Evolutionary conservation across 2,329 filamentous ascomycete genomes (phyloP).

Genomic region (Penicillium sp.): DNA sequence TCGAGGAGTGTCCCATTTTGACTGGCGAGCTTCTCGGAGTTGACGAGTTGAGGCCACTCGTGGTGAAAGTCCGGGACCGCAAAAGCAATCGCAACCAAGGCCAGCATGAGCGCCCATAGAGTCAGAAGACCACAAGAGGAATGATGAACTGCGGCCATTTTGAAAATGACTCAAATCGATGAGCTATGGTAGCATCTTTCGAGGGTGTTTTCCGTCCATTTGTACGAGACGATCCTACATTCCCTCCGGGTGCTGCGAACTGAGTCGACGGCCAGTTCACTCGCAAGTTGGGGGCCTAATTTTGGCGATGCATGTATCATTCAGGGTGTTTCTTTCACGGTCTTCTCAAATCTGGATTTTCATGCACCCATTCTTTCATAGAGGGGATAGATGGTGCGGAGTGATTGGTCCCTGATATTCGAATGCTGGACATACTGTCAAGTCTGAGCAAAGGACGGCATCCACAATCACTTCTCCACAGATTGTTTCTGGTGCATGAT

Average conservation of each 20-base stretch:
- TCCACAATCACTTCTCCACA: not conserved
- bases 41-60: not conserved
- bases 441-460: not conserved
- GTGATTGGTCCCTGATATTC: not conserved
- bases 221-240: too few species aligned
- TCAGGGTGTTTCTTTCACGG: not conserved
- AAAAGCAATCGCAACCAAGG: not conserved
- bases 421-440: not conserved
- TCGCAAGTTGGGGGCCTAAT: too few species aligned
- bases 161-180: not conserved
- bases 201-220: too few species aligned
- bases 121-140: not conserved
- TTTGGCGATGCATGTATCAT: too few species aligned
- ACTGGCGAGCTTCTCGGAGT: conserved; percentile 21
- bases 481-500: not conserved
- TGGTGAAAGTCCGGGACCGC: not conserved
- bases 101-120: not conserved
- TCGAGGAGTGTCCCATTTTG: not conserved
- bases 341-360: not conserved
- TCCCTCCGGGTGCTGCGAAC: too few species aligned
- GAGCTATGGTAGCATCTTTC: not conserved
- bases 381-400: not conserved
- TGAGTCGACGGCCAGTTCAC: too few species aligned
- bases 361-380: not conserved
- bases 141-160: not conserved